Percentiles rank a stretch among this genome's conserved stretches.
These are phyloP conservation scores for Colletotrichum plurivorum DNA, from an alignment of 2,329 filamentous ascomycete species.

Conservation along the genomic window DNA sequence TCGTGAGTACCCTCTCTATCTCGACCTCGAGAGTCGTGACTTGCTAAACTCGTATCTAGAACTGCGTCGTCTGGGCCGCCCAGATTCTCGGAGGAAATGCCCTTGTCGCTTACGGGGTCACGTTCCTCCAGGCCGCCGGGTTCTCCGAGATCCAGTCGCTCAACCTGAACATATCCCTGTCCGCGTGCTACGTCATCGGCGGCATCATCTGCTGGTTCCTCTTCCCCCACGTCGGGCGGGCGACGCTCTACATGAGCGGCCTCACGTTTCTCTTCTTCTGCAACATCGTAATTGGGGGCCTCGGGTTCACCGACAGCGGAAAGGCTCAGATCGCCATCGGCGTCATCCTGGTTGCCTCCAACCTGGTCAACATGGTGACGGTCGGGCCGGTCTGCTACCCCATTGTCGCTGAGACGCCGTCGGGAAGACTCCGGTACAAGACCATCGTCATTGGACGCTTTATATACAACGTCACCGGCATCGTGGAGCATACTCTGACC, in stretches of 20 bases:
- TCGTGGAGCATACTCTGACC: slow-evolving; percentile 55
- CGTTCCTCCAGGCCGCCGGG: slow-evolving; percentile 56
- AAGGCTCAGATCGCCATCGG: slow-evolving; percentile 46
- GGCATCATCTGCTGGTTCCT: slow-evolving; percentile 57
- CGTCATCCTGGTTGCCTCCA: slow-evolving; percentile 49
- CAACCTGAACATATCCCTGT: slow-evolving; percentile 55
- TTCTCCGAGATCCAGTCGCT: slow-evolving; percentile 53
- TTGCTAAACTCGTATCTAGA: slow-evolving; percentile 35
- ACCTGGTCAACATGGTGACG: slow-evolving; percentile 51
- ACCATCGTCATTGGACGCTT: slow-evolving; percentile 61
- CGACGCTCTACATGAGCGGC: slow-evolving; percentile 56
- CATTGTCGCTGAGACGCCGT: slow-evolving; percentile 59
- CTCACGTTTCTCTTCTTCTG: slow-evolving; percentile 54
- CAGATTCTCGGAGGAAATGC: slow-evolving; percentile 55
- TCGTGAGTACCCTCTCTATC: slow-evolving; percentile 36
- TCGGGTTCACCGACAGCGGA: slow-evolving; percentile 43
- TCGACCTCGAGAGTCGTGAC: not conserved
- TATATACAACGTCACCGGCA: slow-evolving; percentile 56
- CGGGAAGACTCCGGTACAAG: slow-evolving; percentile 61
- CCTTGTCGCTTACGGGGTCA: slow-evolving; percentile 53
- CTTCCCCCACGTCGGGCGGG: slow-evolving; percentile 54
- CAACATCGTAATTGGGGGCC: slow-evolving; percentile 51
- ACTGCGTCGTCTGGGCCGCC: slow-evolving; percentile 56
- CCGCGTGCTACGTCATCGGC: slow-evolving; percentile 55
- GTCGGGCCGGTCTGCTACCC: slow-evolving; percentile 58